A percentile compares a stretch with the other conserved stretches of the same genome.
These are phyloP conservation scores for Fraxinus xanthoxyloides DNA, from an alignment of 305 asterid species.

Conservation along the genomic window DNA sequence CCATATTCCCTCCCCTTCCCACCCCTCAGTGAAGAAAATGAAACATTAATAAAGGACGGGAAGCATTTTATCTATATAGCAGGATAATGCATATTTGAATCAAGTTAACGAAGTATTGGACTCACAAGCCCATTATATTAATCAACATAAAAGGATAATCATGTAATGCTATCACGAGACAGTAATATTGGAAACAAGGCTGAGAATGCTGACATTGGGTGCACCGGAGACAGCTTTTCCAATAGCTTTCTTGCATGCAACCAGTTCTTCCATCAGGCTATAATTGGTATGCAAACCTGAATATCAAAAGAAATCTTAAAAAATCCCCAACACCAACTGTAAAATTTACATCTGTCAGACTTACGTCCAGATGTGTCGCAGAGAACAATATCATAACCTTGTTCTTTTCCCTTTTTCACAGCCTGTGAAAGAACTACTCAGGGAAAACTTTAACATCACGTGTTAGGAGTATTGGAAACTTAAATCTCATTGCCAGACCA, in stretches of 20 bases:
- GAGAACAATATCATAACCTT: constrained; percentile 75
- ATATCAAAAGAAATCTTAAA: not conserved
- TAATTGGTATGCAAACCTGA: constrained; percentile 93
- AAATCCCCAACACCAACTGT: constrained; percentile 9
- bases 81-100: not conserved
- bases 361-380: constrained; percentile 99
- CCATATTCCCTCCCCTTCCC: not conserved
- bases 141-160: not conserved
- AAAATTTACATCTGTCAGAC: constrained; percentile 24
- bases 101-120: not conserved
- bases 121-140: not conserved
- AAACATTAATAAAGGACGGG: not conserved
- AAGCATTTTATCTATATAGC: not conserved
- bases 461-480: constrained; percentile 27
- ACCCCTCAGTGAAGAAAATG: not conserved
- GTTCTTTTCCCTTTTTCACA: constrained; percentile 73
- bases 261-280: constrained; percentile 92
- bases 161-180: not conserved
- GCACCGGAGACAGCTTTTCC: constrained; percentile 76
- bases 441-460: constrained; percentile 57
- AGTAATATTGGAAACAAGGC: not conserved
- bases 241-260: constrained; percentile 80
- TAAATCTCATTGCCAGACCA: not conserved
- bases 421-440: constrained; percentile 97
- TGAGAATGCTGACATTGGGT: constrained; percentile 62